A percentile compares a stretch with the other conserved stretches of the same genome.
Conservation (phyloP, 2,329 filamentous ascomycete species). For the Ceratocystis lukuohia region DNA sequence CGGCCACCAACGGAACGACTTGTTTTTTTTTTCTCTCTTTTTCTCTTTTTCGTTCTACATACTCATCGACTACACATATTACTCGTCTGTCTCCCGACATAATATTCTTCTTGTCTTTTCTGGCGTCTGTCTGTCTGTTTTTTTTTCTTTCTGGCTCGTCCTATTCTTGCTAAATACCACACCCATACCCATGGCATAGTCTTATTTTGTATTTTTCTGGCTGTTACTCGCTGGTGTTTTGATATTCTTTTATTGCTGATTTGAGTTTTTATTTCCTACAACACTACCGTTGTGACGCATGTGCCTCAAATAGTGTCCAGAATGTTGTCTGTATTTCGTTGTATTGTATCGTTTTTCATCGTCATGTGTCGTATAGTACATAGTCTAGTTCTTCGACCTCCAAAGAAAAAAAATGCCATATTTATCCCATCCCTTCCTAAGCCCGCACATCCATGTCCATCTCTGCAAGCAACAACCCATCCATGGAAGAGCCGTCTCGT, state of each 20-base stretch:
- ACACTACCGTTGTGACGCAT: background rate
- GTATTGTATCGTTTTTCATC: background rate
- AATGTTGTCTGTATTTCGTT: too few relatives aligned
- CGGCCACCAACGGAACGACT: constrained; percentile 10
- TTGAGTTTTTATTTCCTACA: background rate
- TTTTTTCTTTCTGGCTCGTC: background rate
- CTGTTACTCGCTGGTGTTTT: background rate
- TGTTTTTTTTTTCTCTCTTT: constrained; percentile 9
- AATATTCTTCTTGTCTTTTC: background rate
- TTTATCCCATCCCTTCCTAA: background rate
- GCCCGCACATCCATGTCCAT: constrained; percentile 48
- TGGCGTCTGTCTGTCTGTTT: background rate
- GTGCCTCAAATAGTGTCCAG: background rate
- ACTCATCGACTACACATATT: background rate
- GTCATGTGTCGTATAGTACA: constrained; percentile 4
- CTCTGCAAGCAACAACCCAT: constrained; percentile 60
- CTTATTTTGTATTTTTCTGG: constrained; percentile 1
- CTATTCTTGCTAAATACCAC: constrained; percentile 1
- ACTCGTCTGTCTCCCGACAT: background rate
- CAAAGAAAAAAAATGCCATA: background rate
- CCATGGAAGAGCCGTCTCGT: constrained; percentile 66
- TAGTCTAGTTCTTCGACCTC: background rate
- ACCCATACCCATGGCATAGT: background rate
- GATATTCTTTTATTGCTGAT: background rate
- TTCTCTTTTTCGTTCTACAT: too few relatives aligned